Base-by-base conservation (phyloP, 768 basidiomycete species). In the Tylopilus sp. region DNA sequence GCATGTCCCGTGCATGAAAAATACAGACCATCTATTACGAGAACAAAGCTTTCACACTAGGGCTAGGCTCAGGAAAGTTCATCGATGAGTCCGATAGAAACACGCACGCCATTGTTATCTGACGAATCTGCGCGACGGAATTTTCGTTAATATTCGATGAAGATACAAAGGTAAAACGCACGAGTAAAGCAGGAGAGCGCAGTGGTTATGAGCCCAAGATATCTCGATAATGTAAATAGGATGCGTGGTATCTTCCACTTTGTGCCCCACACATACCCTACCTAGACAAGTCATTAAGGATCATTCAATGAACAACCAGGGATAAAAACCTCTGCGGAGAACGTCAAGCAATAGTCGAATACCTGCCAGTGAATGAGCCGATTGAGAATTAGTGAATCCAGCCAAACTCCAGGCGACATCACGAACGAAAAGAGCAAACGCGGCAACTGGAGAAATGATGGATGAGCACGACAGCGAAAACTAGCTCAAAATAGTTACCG, bases 161-260 rank as follows among this genome's bases (percentile, higher is more conserved):
- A n/a, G 29, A 30, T 7, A 30, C 22, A 11, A 50, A 48, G 6
- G 10, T 2, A 28, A 45, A 24, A 58, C 56, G 7, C 8, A 65
- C 65, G 10, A 65, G 60, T 37, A 45, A 56, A 66, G 25, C 60
- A 57, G 12, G 56, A 46, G n/a, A 63, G 28, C 0, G 48, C 47
- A 14, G 57, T 50, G 13, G 59, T 34, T 48, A 66, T 3, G 29
- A 69, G 59, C 29, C 62, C 48, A 25, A 69, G 45, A 45, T 69
- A 69, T 57, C 65, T 66, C 34, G 67, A 49, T 8, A 67, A 7
- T 17, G 64, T 62, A 34, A 67, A 67, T 17, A 69, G 42, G 25
- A 64, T 31, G 38, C 65, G 64, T 30, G 67, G 34, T 6, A 22
- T 22, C 25, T 46, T 54, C 65, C 65, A 66, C 40, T 54, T 62